Evolutionary conservation across 1,139 yeast genomes (phyloP), one percentile per base, ranked within the genome.

Genomic region (Debaryomyces coudertii): DNA sequence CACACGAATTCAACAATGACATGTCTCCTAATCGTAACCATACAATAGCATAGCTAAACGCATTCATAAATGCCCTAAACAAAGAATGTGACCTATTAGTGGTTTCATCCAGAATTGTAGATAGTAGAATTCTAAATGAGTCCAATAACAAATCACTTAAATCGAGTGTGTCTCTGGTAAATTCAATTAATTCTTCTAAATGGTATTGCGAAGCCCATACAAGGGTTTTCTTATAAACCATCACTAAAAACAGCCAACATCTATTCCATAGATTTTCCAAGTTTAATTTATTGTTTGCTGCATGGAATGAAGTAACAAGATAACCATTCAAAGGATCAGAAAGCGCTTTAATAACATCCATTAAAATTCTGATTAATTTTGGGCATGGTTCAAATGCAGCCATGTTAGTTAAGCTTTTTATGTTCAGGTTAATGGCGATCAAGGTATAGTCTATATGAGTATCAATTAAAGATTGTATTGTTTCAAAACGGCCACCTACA

Each of bases 151-250:
- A 67, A 52, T 85, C 85, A 53, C 96, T 85, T 42, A 88, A 73
- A 54, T 92, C 97, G 44, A 90, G 72, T 0, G 90, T 85, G 62
- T 90, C 97, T 61, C 96, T 80, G 14, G 97, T 88, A 55, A 90
- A 90, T 51, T 88, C 95, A 42, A 86, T 76, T 60, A 89, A 71
- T 43, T 78, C 78, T 0, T 76, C 75, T 29, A 81, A 72, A 40
- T 79, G 80, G 57, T 83, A 85, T 33, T 71, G 67, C 4, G 73
- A 63, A 0, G 95, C 90, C 98, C 98, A 92, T 6, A 64, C 62
- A 18, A 87, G 71, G 1, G 96, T 88, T 46, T 80, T 77, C 36
- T 74, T 71, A 55, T 87, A 90, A 3, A 89, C 78, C 76, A 85
- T 77, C 39, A 80, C 80, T 51, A 92, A 66, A 53, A 88, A 87